A percentile compares a stretch with the other conserved stretches of the same genome.
Conservation (phyloP, 495 filamentous ascomycete genomes). For the Neurospora tetraspora region DNA sequence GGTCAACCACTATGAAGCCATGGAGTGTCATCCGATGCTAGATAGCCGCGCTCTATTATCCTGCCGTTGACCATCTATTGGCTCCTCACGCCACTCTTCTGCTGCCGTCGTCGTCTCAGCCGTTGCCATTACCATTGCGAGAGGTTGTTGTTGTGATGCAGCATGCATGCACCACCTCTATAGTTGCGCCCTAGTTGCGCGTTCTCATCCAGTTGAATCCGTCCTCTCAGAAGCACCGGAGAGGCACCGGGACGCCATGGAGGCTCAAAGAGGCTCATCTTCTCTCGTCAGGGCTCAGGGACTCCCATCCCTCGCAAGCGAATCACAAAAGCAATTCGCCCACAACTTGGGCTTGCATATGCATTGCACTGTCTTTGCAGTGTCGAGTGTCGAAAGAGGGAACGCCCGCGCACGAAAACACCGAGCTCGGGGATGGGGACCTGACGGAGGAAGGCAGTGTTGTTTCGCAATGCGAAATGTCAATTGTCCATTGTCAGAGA, state of each 20-base stretch:
- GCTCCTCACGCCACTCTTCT: background rate
- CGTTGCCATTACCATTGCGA: background rate
- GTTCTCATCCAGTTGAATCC: background rate
- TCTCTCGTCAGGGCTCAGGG: background rate
- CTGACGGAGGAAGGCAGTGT: background rate
- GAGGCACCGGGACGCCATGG: background rate
- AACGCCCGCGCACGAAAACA: background rate
- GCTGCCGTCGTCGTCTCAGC: background rate
- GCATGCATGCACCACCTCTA: background rate
- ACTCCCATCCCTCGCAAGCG: background rate
- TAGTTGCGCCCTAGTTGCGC: background rate
- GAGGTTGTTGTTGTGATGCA: background rate
- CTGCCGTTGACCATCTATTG: background rate
- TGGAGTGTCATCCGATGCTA: background rate
- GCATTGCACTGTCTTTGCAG: background rate
- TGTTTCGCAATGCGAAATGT: background rate
- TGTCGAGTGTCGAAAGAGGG: background rate
- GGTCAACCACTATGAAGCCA: background rate
- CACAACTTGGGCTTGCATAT: background rate
- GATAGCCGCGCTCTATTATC: background rate
- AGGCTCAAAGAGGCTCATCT: background rate
- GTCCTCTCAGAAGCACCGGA: background rate
- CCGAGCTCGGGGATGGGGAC: background rate
- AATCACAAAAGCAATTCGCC: background rate
- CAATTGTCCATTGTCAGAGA: background rate